Conservation (phyloP, 169 alveolate species). For the Eimeria acervulina region DNA sequence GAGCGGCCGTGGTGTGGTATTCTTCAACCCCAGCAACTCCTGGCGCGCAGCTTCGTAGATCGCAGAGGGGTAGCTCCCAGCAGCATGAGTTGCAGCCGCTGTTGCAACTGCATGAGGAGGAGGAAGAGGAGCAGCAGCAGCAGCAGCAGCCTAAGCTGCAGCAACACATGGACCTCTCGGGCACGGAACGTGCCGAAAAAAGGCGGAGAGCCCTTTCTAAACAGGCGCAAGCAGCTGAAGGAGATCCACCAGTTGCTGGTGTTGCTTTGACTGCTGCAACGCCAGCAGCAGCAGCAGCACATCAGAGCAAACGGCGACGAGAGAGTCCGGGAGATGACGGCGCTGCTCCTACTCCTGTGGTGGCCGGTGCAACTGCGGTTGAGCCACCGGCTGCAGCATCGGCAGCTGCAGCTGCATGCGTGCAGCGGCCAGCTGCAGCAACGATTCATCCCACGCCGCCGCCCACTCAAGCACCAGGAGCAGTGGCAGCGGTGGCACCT, state of each 20-base stretch:
- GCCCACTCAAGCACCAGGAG: conserved; percentile 36
- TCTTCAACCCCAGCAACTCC: not conserved
- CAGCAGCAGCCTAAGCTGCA: conserved; percentile 10
- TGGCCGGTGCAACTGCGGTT: not conserved
- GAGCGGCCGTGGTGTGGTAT: not conserved
- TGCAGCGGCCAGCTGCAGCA: conserved; percentile 4
- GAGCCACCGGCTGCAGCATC: not conserved
- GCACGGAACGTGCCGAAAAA: not conserved
- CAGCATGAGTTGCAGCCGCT: conserved; percentile 44
- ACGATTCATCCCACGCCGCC: not conserved
- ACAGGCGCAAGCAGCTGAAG: not conserved
- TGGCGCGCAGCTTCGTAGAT: not conserved
- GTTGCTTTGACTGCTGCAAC: not conserved
- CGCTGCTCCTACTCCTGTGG: not conserved
- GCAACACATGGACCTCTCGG: not conserved
- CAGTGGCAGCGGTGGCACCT: not conserved
- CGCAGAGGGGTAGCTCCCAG: not conserved
- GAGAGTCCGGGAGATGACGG: conserved; percentile 29
- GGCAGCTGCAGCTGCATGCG: not conserved
- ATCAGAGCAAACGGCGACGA: conserved; percentile 40
- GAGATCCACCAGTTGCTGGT: not conserved
- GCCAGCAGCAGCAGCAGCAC: conserved; percentile 35
- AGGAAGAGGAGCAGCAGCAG: conserved; percentile 17
- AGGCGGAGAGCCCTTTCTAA: conserved; percentile 15
- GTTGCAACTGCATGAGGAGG: conserved; percentile 14